Percentiles rank a stretch among this genome's conserved stretches.
These are phyloP conservation scores for Calocybe indica DNA, from an alignment of 768 basidiomycete genomes.

Conservation along the genomic window DNA sequence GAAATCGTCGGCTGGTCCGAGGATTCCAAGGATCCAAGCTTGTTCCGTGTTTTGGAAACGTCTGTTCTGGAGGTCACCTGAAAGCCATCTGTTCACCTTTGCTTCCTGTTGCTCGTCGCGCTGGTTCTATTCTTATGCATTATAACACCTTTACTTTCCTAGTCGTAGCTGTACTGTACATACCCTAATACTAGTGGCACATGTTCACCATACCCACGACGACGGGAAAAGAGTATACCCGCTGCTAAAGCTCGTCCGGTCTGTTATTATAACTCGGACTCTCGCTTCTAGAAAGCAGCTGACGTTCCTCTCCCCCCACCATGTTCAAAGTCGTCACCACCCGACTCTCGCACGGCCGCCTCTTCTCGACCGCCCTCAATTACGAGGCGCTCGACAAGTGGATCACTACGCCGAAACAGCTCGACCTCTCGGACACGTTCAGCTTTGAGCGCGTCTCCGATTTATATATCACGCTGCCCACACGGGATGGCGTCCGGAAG, in stretches of 20 bases:
- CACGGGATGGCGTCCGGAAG: slow-evolving; percentile 52
- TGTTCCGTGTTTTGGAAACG: slow-evolving; percentile 78
- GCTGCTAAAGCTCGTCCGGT: neutral
- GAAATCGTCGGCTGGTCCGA: slow-evolving; percentile 79
- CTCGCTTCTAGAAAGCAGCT: neutral
- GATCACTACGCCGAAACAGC: slow-evolving; percentile 43
- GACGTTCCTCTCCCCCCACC: neutral
- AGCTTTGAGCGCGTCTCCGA: slow-evolving; percentile 53
- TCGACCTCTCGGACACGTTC: slow-evolving; percentile 43
- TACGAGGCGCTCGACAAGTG: slow-evolving; percentile 41
- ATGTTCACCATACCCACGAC: neutral
- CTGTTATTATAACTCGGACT: neutral
- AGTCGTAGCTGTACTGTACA: neutral
- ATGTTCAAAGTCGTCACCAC: slow-evolving; percentile 11
- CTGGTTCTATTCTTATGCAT: neutral
- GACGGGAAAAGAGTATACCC: neutral
- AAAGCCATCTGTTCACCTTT: neutral
- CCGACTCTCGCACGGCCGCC: slow-evolving; percentile 5
- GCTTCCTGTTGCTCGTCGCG: slow-evolving; percentile 1
- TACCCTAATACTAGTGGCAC: neutral
- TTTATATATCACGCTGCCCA: slow-evolving; percentile 66
- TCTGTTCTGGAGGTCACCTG: slow-evolving; percentile 69
- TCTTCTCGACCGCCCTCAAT: slow-evolving; percentile 11
- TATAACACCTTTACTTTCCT: neutral
- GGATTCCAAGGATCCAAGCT: slow-evolving; percentile 63